These are phyloP conservation scores for Citropsis articulata DNA, from an alignment of 345 rosid genomes.

Conservation along the genomic window DNA sequence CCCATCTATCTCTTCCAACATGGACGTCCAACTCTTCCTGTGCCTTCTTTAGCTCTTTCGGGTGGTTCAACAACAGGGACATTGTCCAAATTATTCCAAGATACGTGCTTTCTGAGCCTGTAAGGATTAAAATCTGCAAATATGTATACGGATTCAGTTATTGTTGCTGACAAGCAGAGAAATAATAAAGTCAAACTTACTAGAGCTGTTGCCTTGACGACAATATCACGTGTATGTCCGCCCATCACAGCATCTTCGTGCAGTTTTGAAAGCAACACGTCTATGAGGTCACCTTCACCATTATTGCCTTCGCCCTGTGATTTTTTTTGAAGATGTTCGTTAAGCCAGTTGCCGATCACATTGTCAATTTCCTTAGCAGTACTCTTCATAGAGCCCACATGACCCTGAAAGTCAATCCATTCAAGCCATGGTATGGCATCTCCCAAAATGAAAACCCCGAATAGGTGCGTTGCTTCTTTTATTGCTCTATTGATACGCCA, in stretches of 20 bases:
- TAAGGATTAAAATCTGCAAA: constrained; percentile 43
- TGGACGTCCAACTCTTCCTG: constrained; percentile 52
- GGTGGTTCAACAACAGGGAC: constrained; percentile 44
- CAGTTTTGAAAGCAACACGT: constrained; percentile 41
- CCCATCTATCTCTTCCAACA: constrained; percentile 47
- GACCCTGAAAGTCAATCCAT: constrained; percentile 49
- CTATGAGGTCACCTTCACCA: constrained; percentile 48
- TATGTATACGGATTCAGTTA: too few relatives aligned
- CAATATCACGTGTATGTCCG: constrained; percentile 41
- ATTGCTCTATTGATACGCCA: constrained; percentile 43
- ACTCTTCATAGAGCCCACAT: constrained; percentile 45
- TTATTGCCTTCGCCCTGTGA: not conserved
- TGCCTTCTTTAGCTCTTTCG: constrained; percentile 28
- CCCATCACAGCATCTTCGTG: constrained; percentile 34
- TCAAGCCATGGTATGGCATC: constrained; percentile 60
- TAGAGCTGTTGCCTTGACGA: constrained; percentile 58
- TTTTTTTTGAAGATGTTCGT: constrained; percentile 43
- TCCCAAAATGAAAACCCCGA: constrained; percentile 35
- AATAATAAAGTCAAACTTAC: constrained; percentile 25
- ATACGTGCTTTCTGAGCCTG: constrained; percentile 55
- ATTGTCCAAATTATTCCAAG: constrained; percentile 44
- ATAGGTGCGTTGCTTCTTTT: constrained; percentile 35
- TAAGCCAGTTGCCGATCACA: constrained; percentile 46
- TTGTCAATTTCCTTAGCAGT: constrained; percentile 44
- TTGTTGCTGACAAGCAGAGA: too few relatives aligned